Conservation (phyloP, 2,329 filamentous ascomycete species). For the Aspergillus viridinutans region DNA sequence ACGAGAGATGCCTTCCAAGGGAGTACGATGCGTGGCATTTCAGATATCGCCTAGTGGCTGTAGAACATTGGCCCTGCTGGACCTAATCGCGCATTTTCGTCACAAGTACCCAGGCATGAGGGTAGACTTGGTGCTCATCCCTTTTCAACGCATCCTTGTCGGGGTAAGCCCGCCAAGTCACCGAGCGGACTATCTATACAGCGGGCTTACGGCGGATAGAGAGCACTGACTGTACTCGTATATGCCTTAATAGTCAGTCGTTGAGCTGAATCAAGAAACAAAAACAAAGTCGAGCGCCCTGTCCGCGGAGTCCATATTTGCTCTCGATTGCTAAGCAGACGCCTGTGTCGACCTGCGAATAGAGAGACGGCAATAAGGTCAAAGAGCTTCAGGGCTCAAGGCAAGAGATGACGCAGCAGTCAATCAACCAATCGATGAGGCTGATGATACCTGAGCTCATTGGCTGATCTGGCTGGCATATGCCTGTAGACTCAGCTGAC, state of each 20-base stretch:
- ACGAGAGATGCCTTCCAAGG: too few species aligned
- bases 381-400: not conserved
- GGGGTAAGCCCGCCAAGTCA: not conserved
- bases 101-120: not conserved
- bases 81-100: too few species aligned
- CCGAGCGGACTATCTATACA: not conserved
- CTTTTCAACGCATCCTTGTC: not conserved
- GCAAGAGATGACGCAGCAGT: not conserved
- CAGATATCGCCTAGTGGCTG: not conserved
- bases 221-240: not conserved
- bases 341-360: not conserved
- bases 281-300: not conserved
- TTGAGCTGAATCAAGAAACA: not conserved
- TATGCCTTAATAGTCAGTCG: not conserved
- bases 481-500: not conserved
- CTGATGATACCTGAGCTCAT: not conserved
- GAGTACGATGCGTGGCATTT: not conserved
- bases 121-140: not conserved
- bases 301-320: not conserved
- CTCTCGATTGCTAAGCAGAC: not conserved
- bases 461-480: not conserved
- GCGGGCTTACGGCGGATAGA: not conserved
- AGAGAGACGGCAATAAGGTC: not conserved
- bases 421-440: not conserved
- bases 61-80: not conserved